These are phyloP conservation scores for Cadophora malorum DNA, from an alignment of 2,329 filamentous ascomycete species.

Conservation along the genomic window DNA sequence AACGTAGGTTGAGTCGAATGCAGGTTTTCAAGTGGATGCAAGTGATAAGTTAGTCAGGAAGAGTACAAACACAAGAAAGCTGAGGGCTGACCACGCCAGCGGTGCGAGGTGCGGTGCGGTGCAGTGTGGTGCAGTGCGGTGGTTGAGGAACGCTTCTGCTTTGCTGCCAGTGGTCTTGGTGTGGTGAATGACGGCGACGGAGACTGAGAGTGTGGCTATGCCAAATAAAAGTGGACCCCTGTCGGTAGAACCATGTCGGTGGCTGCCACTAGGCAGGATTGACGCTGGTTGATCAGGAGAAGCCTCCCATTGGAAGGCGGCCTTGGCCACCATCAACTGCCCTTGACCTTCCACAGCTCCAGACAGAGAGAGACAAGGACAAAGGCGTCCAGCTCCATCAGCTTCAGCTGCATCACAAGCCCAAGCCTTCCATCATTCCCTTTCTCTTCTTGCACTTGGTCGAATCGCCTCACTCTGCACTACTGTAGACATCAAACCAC, in stretches of 20 bases:
- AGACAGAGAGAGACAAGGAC: background rate
- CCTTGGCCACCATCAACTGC: background rate
- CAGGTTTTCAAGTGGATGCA: conserved; percentile 9
- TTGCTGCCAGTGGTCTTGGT: background rate
- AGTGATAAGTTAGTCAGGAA: background rate
- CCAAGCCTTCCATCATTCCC: background rate
- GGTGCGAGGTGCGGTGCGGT: background rate
- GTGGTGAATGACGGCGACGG: background rate
- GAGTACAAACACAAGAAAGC: conserved; percentile 15
- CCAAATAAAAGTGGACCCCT: background rate
- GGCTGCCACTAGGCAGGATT: background rate
- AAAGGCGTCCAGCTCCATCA: background rate
- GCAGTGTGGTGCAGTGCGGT: too few species aligned
- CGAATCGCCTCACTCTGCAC: background rate
- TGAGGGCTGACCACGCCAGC: conserved; percentile 19
- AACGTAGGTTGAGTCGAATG: background rate
- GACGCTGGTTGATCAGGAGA: background rate
- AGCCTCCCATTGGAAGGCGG: background rate
- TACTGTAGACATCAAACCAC: background rate
- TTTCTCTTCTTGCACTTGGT: background rate
- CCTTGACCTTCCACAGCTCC: background rate
- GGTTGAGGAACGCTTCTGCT: background rate
- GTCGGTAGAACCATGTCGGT: background rate
- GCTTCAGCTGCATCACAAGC: background rate
- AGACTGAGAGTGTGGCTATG: background rate